Evolutionary conservation across 306 rosid species (phyloP), one percentile per base, ranked within the genome.

Genomic region (Spatholobus suberectus): DNA sequence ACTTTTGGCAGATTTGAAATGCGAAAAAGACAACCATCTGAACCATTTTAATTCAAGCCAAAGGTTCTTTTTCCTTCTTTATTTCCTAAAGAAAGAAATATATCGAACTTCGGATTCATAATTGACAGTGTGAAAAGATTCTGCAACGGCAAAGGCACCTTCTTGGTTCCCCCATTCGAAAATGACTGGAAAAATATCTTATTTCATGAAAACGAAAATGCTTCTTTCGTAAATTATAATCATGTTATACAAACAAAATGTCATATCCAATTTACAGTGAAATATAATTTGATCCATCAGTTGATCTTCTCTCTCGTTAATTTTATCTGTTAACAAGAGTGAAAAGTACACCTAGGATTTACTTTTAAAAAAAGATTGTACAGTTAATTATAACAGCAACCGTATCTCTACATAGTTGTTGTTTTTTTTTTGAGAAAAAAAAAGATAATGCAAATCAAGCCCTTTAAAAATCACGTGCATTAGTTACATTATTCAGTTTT

Each of bases 231-330:
- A 6, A 62, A 9, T 34, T 1, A 9, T 35, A 7, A 63, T 24
- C 38, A 29, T 72, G 1, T 27, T 6, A 32, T 5, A 8, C 44
- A 49, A 46, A 32, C 55, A 47, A 51, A 52, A 34, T 8, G 13
- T 73, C 43, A 10, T 23, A 51, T 73, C n/a, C 49, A 52, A 73
- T 5, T 47, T 73, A 52, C 15, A 74, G 68, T n/a, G n/a, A n/a
- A n/a, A n/a, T n/a, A n/a, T n/a, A n/a, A n/a, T n/a, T n/a, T n/a
- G n/a, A n/a, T n/a, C n/a, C n/a, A n/a, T n/a, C n/a, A n/a, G n/a
- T n/a, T n/a, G n/a, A n/a, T n/a, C n/a, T n/a, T n/a, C n/a, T n/a
- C n/a, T n/a, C n/a, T n/a, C n/a, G n/a, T n/a, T n/a, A n/a, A n/a
- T n/a, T n/a, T n/a, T n/a, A n/a, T n/a, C n/a, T n/a, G n/a, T n/a